A percentile compares a stretch with the other conserved stretches of the same genome.
Evolutionary conservation across 2,329 filamentous ascomycete species (phyloP).

Genomic region (Stenocarpella maydis): DNA sequence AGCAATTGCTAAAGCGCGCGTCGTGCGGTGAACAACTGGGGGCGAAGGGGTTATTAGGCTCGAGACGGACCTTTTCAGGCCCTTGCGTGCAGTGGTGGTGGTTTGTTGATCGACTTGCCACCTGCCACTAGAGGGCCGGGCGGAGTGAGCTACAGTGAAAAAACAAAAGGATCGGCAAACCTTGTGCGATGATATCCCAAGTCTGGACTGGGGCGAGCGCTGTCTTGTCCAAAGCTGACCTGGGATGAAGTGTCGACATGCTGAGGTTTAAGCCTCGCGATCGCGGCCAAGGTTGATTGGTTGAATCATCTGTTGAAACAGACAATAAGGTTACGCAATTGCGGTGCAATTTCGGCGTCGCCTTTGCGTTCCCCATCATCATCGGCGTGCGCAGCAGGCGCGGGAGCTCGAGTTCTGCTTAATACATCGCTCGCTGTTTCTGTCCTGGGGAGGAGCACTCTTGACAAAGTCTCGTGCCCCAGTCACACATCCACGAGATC

Average conservation of each 20-base stretch:
- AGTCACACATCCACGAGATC: too few relatives aligned
- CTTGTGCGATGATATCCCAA: not conserved
- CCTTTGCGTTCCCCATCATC: too few relatives aligned
- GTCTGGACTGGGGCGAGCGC: not conserved
- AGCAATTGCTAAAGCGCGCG: not conserved
- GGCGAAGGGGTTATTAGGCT: not conserved
- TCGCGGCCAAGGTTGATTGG: not conserved
- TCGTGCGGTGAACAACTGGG: not conserved
- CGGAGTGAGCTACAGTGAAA: not conserved
- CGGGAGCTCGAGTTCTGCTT: not conserved
- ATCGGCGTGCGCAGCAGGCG: too few relatives aligned
- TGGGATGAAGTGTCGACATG: too few relatives aligned
- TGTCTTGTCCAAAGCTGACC: not conserved
- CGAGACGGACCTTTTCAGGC: not conserved
- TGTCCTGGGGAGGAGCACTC: too few relatives aligned
- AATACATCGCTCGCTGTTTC: not conserved
- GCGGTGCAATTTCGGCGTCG: too few relatives aligned
- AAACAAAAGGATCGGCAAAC: not conserved
- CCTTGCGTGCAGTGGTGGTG: not conserved
- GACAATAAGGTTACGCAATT: too few relatives aligned
- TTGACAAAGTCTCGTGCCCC: too few relatives aligned
- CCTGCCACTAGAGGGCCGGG: constrained; percentile 17
- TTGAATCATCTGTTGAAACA: too few relatives aligned
- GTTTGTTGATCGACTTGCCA: not conserved
- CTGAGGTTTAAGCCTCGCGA: too few relatives aligned